phyloP scores from a whole-genome alignment of 306 rosid genomes.

The Cotoneaster glaucophyllus region DNA sequence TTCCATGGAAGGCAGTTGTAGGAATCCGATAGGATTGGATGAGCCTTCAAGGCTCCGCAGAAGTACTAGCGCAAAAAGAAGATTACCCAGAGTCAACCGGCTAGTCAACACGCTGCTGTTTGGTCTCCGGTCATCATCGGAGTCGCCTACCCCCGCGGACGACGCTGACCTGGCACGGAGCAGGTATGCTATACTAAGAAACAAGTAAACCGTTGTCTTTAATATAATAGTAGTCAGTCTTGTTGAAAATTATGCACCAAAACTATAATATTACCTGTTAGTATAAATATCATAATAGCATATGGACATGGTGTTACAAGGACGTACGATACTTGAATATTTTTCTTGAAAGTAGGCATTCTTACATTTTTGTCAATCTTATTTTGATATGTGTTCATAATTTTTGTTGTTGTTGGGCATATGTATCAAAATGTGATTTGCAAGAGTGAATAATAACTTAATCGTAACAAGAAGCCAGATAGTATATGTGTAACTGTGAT shows the following conservation, averaged over 20 bases:
- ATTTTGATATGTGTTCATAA: no score
- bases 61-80: neutral
- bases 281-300: neutral
- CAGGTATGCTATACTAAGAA: neutral
- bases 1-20: neutral
- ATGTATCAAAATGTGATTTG: no score
- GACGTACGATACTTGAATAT: no score
- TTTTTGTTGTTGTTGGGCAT: no score
- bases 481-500: no score
- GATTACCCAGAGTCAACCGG: slow-evolving; percentile 18
- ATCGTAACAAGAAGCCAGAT: neutral
- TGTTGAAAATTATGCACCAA: neutral
- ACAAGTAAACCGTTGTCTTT: neutral
- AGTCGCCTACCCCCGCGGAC: neutral
- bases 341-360: neutral
- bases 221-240: neutral
- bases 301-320: neutral
- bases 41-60: neutral
- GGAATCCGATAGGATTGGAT: slow-evolving; percentile 5
- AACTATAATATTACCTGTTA: no score
- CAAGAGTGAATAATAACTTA: no score
- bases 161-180: neutral
- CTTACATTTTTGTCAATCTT: neutral
- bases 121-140: slow-evolving; percentile 15
- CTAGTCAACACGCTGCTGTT: slow-evolving; percentile 20